A percentile compares a stretch with the other conserved stretches of the same genome.
Conservation (phyloP, 192 early-diverging fungal species). For the Oehlia diaphana region DNA sequence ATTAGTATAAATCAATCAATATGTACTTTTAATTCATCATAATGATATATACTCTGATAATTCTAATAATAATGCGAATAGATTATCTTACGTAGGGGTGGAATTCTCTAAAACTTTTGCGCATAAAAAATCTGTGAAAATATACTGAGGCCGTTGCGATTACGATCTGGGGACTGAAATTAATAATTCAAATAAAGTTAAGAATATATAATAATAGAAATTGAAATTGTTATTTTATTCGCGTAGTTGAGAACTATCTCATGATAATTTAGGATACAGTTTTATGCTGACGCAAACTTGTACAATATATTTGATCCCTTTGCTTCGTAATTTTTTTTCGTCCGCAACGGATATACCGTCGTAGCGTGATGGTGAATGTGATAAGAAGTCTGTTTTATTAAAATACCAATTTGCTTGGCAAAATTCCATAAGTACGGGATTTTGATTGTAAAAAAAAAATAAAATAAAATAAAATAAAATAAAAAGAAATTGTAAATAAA, state of each 20-base stretch:
- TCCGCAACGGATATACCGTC: slow-evolving; percentile 34
- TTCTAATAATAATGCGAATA: neutral
- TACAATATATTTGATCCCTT: slow-evolving; percentile 44
- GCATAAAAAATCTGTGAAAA: slow-evolving; percentile 77
- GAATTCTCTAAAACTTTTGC: slow-evolving; percentile 57
- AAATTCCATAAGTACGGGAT: neutral
- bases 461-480: no score
- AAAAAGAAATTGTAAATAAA: no score
- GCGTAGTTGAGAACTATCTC: neutral
- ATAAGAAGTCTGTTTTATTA: slow-evolving; percentile 54
- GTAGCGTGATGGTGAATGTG: slow-evolving; percentile 50
- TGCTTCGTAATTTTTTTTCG: slow-evolving; percentile 39
- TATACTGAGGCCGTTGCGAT: slow-evolving; percentile 64
- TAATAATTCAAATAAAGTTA: neutral
- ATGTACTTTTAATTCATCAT: neutral
- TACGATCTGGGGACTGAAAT: slow-evolving; percentile 48
- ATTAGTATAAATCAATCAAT: neutral
- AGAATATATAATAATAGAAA: neutral
- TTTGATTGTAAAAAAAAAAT: neutral
- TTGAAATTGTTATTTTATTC: neutral
- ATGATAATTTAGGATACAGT: slow-evolving; percentile 29
- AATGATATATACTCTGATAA: neutral
- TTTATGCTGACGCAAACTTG: slow-evolving; percentile 38
- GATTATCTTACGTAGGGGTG: slow-evolving; percentile 56
- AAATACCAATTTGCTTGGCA: slow-evolving; percentile 55